These are phyloP conservation scores for Paraphoma sp. DNA, from an alignment of 2,329 filamentous ascomycete species.

Conservation along the genomic window DNA sequence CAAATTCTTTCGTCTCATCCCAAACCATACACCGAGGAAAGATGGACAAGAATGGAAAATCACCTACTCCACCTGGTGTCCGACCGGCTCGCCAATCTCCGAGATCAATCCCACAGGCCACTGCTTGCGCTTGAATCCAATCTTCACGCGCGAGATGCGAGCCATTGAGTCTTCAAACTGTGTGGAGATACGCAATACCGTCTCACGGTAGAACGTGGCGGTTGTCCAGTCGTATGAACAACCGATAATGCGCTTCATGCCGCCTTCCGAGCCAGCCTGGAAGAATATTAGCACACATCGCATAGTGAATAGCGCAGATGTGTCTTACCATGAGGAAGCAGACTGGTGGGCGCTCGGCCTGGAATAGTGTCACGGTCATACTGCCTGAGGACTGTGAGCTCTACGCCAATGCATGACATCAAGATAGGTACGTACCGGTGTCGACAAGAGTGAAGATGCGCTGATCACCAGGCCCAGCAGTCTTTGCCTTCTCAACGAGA, in stretches of 20 bases:
- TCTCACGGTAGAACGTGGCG: slow-evolving; percentile 52
- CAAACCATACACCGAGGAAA: not conserved
- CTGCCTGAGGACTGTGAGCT: slow-evolving; percentile 38
- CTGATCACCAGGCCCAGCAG: slow-evolving; percentile 32
- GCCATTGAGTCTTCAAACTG: slow-evolving; percentile 46
- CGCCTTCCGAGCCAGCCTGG: slow-evolving; percentile 52
- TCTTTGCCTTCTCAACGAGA: slow-evolving; percentile 29
- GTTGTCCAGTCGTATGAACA: slow-evolving; percentile 56
- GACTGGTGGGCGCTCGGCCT: slow-evolving; percentile 49
- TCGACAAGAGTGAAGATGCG: slow-evolving; percentile 35
- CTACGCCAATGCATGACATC: slow-evolving; percentile 3
- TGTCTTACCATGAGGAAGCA: slow-evolving; percentile 45
- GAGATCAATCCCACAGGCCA: slow-evolving; percentile 40
- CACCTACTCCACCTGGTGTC: slow-evolving; percentile 10
- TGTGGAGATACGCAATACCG: slow-evolving; percentile 53
- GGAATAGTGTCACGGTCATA: slow-evolving; percentile 54
- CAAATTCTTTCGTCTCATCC: not conserved
- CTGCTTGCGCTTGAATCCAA: slow-evolving; percentile 36
- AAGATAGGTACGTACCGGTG: slow-evolving; percentile 37
- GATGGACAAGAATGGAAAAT: not conserved
- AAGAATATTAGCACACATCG: not conserved
- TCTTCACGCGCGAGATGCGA: slow-evolving; percentile 39
- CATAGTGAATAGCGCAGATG: no score
- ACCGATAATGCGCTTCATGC: slow-evolving; percentile 54
- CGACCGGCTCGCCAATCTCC: slow-evolving; percentile 30